phyloP scores from a whole-genome alignment of 306 rosid species.

The Biancaea sappan region DNA sequence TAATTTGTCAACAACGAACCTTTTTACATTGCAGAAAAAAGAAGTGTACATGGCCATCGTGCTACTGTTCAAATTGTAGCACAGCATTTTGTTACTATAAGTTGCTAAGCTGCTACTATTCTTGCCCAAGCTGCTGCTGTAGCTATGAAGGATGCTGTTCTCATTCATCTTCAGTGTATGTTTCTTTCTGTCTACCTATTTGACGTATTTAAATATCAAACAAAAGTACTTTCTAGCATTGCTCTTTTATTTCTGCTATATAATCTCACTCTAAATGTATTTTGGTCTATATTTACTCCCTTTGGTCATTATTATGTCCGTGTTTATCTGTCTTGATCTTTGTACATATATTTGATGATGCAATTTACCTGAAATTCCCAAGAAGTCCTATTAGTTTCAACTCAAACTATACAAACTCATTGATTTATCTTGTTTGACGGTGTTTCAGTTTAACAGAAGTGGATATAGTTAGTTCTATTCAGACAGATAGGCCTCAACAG shows the following conservation, averaged over 20 bases:
- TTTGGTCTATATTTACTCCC: conserved; percentile 4
- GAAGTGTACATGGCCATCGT: conserved; percentile 42
- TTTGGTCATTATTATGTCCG: conserved; percentile 10
- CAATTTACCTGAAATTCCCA: conserved; percentile 1
- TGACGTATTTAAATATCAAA: conserved; percentile 19
- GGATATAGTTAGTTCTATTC: conserved; percentile 14
- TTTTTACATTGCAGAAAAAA: conserved; percentile 56
- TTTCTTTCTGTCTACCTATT: conserved; percentile 38
- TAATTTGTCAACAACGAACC: conserved; percentile 37
- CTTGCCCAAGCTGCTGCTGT: conserved; percentile 39
- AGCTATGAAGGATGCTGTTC: conserved; percentile 43
- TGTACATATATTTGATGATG: not conserved
- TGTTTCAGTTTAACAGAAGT: conserved; percentile 53
- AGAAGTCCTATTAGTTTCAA: not conserved
- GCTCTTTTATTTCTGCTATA: conserved; percentile 21
- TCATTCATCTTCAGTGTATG: conserved; percentile 46
- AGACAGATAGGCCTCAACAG: conserved; percentile 27
- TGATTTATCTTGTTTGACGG: conserved; percentile 33
- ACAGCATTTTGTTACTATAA: conserved; percentile 32
- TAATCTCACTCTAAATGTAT: conserved; percentile 16
- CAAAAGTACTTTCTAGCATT: conserved; percentile 6
- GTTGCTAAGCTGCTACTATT: conserved; percentile 37
- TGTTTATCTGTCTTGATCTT: conserved; percentile 7
- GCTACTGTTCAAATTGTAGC: not conserved
- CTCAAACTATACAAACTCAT: conserved; percentile 15